These are phyloP conservation scores for Penicillium pancosmium DNA, from an alignment of 495 filamentous ascomycete genomes.

Conservation along the genomic window DNA sequence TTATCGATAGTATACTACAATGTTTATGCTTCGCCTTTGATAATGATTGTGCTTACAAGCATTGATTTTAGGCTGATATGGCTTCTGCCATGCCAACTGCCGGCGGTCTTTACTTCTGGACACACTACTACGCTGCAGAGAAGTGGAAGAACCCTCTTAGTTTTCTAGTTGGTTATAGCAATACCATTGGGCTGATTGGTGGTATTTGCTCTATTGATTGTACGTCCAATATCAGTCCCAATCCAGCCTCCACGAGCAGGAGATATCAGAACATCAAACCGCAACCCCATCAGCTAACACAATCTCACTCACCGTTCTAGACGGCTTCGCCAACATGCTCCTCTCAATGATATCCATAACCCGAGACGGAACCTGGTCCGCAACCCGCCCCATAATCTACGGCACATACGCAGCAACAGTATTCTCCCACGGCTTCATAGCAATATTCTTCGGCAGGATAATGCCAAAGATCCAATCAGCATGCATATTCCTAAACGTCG, in stretches of 20 bases:
- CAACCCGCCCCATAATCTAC: conserved; percentile 62
- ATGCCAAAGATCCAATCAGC: conserved; percentile 69
- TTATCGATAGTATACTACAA: neutral
- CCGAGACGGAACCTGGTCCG: conserved; percentile 64
- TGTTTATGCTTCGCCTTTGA: neutral
- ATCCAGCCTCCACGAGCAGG: too few relatives aligned
- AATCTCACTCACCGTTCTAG: conserved; percentile 18
- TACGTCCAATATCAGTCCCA: conserved; percentile 16
- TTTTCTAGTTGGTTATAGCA: conserved; percentile 73
- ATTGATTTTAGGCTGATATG: conserved; percentile 55
- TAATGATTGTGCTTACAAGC: neutral
- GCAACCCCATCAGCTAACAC: neutral
- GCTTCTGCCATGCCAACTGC: conserved; percentile 71
- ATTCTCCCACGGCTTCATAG: conserved; percentile 59
- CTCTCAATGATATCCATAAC: conserved; percentile 62
- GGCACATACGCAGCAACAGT: conserved; percentile 64
- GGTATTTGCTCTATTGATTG: conserved; percentile 65
- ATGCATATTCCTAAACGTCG: conserved; percentile 64
- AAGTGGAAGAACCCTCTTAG: conserved; percentile 64
- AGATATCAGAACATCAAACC: neutral
- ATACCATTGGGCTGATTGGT: conserved; percentile 67
- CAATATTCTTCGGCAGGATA: conserved; percentile 54
- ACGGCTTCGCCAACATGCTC: conserved; percentile 55
- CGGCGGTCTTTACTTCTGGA: conserved; percentile 73
- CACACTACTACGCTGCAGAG: conserved; percentile 64